Conservation (phyloP, 2,329 filamentous ascomycete species). For the Aspergillaceae sp. region DNA sequence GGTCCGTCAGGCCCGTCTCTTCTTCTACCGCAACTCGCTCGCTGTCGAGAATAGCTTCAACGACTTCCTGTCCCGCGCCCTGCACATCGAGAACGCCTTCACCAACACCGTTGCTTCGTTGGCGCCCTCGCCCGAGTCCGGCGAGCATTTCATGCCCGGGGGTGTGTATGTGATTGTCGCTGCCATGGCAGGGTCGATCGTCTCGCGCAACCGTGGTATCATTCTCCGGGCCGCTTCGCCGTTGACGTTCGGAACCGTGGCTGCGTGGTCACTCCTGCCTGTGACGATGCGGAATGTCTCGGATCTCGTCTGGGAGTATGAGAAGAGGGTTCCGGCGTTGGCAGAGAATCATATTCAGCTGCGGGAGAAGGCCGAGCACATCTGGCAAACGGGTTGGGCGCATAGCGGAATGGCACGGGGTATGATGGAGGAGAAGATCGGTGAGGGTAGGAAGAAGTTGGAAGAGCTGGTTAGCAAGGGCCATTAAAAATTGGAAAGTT, state of each 20-base stretch:
- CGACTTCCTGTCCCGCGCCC: slow-evolving; percentile 66
- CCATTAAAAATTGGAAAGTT: slow-evolving; percentile 45
- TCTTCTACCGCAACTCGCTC: slow-evolving; percentile 67
- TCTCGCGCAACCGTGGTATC: slow-evolving; percentile 79
- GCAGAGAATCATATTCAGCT: slow-evolving; percentile 70
- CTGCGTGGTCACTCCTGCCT: slow-evolving; percentile 77
- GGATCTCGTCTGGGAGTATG: slow-evolving; percentile 82
- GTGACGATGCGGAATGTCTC: slow-evolving; percentile 84
- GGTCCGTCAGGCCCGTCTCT: slow-evolving; percentile 70
- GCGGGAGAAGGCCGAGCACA: slow-evolving; percentile 59
- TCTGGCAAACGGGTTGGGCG: slow-evolving; percentile 63
- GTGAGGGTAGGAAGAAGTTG: slow-evolving; percentile 62
- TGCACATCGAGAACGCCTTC: slow-evolving; percentile 80
- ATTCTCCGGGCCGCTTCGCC: slow-evolving; percentile 70
- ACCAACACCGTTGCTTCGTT: slow-evolving; percentile 82
- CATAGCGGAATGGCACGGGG: slow-evolving; percentile 62
- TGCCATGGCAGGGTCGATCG: slow-evolving; percentile 88
- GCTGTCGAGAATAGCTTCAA: slow-evolving; percentile 76
- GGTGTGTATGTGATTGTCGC: slow-evolving; percentile 87
- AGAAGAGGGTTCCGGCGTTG: slow-evolving; percentile 76
- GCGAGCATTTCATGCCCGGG: slow-evolving; percentile 83
- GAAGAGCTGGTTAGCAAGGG: slow-evolving; percentile 91
- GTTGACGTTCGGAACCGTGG: slow-evolving; percentile 68
- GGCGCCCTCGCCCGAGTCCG: slow-evolving; percentile 73
- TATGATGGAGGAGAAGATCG: slow-evolving; percentile 74